Evolutionary conservation across 352 stramenopile species (phyloP), one percentile per base, ranked within the genome.

Genomic region (Pilasporangium apinafurcum): DNA sequence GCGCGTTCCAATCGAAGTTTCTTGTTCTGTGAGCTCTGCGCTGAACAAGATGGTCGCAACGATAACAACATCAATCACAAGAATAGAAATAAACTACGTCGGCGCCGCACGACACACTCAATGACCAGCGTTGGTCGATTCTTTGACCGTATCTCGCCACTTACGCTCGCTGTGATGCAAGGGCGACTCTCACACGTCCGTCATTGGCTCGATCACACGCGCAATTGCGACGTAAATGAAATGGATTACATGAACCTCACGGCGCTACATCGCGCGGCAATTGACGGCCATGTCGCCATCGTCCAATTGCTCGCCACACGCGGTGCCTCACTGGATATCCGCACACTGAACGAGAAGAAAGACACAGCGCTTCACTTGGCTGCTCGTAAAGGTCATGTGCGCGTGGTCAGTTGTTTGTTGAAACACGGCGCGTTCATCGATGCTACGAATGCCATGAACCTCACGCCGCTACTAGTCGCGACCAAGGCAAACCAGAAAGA

Each of bases 331-430:
- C 39, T 68, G 14, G 48, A 68, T 10, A 40, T 20, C 4, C 48
- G 40, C 5, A 35, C 44, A 13, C 26, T 44, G 13, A n/a, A n/a
- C n/a, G 33, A 50, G 17, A 29, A 30, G 33, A 62, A 49, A 44
- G 62, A 67, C 50, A 74, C 53, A 1, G 59, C 60, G 18, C 51
- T 79, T 35, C 67, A 79, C 28, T 33, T 68, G 5, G 65, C 68
- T 13, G 50, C 64, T n/a, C 45, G 42, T 1, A 56, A 51, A 24
- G 67, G 67, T 30, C 54, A 48, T 9, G 46, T 39, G 0, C 44
- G 52, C 14, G 58, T 66, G 4, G 53, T 58, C 8, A 37, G 34
- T 20, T 53, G 50, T 4, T 51, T 76, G 14, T 50, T 79, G n/a
- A 41, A 40, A 10, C 50, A 62, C 10, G 56, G 66, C 8, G 56